Evolutionary conservation across 73 alveolate species (phyloP).

Genomic region (Tetrahymena thermophila): DNA sequence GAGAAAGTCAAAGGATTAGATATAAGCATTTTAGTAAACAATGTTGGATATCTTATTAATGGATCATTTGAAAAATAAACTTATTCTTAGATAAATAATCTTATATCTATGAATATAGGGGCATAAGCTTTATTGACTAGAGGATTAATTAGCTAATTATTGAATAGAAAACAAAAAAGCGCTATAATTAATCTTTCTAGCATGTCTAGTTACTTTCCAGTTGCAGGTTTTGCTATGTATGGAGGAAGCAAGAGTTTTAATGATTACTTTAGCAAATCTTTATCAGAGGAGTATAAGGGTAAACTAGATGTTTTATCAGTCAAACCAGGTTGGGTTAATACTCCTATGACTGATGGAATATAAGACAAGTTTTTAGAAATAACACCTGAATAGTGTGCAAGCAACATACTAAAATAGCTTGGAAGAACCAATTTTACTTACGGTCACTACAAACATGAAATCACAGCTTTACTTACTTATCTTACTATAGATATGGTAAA

Average conservation of each 20-base stretch:
- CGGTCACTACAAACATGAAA: background rate
- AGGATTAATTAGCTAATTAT: background rate
- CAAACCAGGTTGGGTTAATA: background rate
- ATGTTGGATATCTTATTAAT: constrained; percentile 41
- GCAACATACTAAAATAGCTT: background rate
- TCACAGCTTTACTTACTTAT: background rate
- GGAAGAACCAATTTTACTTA: background rate
- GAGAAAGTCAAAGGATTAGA: constrained; percentile 45
- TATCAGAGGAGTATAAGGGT: background rate
- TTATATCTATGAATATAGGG: background rate
- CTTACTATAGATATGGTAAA: no score
- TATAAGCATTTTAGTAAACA: constrained; percentile 64
- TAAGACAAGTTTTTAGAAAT: background rate
- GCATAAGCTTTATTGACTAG: background rate
- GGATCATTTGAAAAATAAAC: background rate
- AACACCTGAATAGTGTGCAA: background rate
- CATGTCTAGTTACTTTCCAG: background rate
- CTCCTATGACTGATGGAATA: background rate
- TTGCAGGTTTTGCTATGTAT: background rate
- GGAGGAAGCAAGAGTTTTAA: background rate
- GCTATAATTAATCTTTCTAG: constrained; percentile 8
- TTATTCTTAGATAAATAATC: background rate
- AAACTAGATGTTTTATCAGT: background rate
- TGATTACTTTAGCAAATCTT: background rate
- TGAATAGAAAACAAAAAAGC: background rate